Base-by-base conservation (phyloP, 345 rosid species). In the Citrus mangshanensis region DNA sequence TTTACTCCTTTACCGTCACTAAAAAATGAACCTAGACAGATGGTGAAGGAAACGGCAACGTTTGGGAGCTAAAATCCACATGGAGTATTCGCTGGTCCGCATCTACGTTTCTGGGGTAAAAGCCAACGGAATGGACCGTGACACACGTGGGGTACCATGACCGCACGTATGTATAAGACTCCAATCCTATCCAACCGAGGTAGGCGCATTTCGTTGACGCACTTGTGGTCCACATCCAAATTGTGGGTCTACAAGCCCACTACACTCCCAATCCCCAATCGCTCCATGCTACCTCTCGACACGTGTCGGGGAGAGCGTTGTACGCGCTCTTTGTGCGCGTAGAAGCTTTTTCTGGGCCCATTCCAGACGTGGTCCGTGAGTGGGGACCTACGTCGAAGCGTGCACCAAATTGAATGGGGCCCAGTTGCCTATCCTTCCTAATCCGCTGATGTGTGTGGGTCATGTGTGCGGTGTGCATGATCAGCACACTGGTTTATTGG, bases 201-300 rank as follows among this genome's bases (percentile, higher is more conserved):
- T 51, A 46, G 65, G 76, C 64, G 76, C 37, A 63, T 54, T 68
- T 68, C 13, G 63, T 61, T 12, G 76, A 37, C 18, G 61, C 72
- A 22, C 5, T n/a, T 9, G 71, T 35, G 81, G 76, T 71, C 76
- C 80, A 7, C 32, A 21, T 28, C 34, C 73, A n/a, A 18, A 25
- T 1, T 54, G 18, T 6, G 59, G 32, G 68, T 19, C 74, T 8
- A 68, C 10, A 1, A 10, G n/a, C 54, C 28, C 18, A 24, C 42
- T 34, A 21, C 35, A 28, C 8, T 6, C 34, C 67, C 67, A 62
- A 12, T 7, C 37, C 21, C 67, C 37, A 62, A 5, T 14, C 10
- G 5, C 27, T 42, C 62, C 70, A 61, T 51, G 27, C 75, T 35
- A n/a, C 12, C 1, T 37, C 1, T 13, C 7, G 16, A 9, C 46